These are phyloP conservation scores for Diaporthe citriasiana DNA, from an alignment of 2,329 filamentous ascomycete genomes.

Conservation along the genomic window DNA sequence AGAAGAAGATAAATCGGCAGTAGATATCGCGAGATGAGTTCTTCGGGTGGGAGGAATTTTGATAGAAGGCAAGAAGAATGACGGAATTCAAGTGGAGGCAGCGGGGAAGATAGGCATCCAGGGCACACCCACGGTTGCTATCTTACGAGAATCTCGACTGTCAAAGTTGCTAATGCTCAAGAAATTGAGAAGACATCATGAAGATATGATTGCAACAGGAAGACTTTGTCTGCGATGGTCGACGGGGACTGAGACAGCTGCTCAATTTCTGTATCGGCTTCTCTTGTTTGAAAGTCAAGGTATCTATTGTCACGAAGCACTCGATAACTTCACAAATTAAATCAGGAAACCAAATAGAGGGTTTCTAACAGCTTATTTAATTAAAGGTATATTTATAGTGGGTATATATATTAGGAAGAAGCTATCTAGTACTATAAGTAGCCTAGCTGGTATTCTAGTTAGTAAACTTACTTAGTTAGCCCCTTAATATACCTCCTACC, in stretches of 20 bases:
- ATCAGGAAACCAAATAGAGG: too few species aligned
- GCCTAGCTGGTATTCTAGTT: too few species aligned
- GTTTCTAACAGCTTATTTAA: too few species aligned
- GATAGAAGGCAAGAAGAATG: not conserved
- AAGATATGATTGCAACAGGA: not conserved
- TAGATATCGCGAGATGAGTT: conserved; percentile 5
- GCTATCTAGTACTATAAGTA: too few species aligned
- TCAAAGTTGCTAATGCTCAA: too few species aligned
- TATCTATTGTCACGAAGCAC: not conserved
- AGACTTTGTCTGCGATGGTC: not conserved
- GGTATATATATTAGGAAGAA: too few species aligned
- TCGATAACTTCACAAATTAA: too few species aligned
- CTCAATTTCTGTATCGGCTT: not conserved
- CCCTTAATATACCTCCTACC: too few species aligned
- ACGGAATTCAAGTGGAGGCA: conserved; percentile 4
- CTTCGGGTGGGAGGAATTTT: not conserved
- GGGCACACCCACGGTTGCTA: not conserved
- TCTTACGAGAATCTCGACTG: not conserved
- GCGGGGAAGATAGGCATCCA: not conserved
- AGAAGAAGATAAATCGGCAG: not conserved
- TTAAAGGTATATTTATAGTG: too few species aligned
- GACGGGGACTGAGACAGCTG: not conserved
- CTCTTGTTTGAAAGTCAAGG: not conserved
- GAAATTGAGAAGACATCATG: not conserved
- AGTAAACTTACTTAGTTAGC: too few species aligned